phyloP scores from a whole-genome alignment of 1,139 yeast genomes.

The Casaregolazyma lundiana region DNA sequence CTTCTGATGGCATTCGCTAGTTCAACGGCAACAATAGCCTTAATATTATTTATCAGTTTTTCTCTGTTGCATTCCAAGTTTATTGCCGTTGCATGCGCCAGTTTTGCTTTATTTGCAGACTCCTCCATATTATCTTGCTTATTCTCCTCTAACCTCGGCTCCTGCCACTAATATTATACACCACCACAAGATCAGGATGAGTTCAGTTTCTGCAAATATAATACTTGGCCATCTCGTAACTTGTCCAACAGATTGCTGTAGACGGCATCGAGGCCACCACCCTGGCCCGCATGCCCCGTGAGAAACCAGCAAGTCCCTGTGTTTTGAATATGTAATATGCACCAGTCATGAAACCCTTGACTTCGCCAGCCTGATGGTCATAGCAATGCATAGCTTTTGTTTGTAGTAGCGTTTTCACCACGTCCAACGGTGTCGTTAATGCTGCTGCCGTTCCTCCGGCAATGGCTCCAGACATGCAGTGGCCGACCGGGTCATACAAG shows the following conservation, averaged over 20 bases:
- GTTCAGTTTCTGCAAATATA: slow-evolving; percentile 36
- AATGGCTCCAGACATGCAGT: slow-evolving; percentile 89
- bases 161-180: neutral
- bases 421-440: slow-evolving; percentile 90
- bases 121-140: too few species aligned
- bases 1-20: too few species aligned
- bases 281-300: slow-evolving; percentile 86
- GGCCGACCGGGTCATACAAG: slow-evolving; percentile 81
- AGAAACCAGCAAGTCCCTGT: slow-evolving; percentile 68
- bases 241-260: slow-evolving; percentile 97
- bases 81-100: too few species aligned
- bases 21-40: too few species aligned
- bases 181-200: neutral
- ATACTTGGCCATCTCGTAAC: slow-evolving; percentile 95
- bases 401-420: slow-evolving; percentile 87
- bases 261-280: slow-evolving; percentile 92
- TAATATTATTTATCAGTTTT: too few species aligned
- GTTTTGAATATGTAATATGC: slow-evolving; percentile 60
- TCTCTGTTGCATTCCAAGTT: too few species aligned
- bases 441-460: slow-evolving; percentile 98
- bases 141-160: too few species aligned
- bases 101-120: too few species aligned
- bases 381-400: slow-evolving; percentile 49
- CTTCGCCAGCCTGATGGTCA: slow-evolving; percentile 46
- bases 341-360: slow-evolving; percentile 70